Evolutionary conservation across 345 rosid species (phyloP).

Genomic region (Luvunga scandens): DNA sequence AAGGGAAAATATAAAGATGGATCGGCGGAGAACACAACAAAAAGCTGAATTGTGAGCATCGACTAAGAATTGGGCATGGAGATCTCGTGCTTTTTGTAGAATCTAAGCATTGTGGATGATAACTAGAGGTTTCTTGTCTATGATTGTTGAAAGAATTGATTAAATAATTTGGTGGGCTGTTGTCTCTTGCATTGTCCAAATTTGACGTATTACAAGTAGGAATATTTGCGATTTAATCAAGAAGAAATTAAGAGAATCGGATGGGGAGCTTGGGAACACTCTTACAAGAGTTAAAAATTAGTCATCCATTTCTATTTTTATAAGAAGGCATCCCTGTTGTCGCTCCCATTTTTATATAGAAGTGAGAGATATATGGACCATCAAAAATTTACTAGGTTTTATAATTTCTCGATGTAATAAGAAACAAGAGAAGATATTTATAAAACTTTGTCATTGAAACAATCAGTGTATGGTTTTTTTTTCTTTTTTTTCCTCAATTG

Average conservation of each 20-base stretch:
- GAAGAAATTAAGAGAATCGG: neutral
- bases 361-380: neutral
- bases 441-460: neutral
- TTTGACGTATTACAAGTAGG: neutral
- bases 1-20: neutral
- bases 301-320: neutral
- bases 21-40: slow-evolving; percentile 22
- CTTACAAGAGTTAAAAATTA: neutral
- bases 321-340: neutral
- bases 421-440: neutral
- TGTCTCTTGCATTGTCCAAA: slow-evolving; percentile 17
- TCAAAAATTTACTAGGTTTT: neutral
- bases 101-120: slow-evolving; percentile 1
- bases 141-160: slow-evolving; percentile 10
- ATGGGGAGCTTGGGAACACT: neutral
- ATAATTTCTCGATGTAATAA: neutral
- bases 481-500: too few relatives aligned
- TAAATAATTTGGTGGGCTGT: neutral
- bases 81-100: neutral
- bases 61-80: slow-evolving; percentile 16
- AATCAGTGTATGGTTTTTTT: too few relatives aligned
- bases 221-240: neutral
- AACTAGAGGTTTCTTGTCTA: slow-evolving; percentile 11
- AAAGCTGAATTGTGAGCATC: slow-evolving; percentile 16
- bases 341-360: neutral